Conservation (phyloP, 2,329 filamentous ascomycete species). For the Aphanoascus verrucosus region DNA sequence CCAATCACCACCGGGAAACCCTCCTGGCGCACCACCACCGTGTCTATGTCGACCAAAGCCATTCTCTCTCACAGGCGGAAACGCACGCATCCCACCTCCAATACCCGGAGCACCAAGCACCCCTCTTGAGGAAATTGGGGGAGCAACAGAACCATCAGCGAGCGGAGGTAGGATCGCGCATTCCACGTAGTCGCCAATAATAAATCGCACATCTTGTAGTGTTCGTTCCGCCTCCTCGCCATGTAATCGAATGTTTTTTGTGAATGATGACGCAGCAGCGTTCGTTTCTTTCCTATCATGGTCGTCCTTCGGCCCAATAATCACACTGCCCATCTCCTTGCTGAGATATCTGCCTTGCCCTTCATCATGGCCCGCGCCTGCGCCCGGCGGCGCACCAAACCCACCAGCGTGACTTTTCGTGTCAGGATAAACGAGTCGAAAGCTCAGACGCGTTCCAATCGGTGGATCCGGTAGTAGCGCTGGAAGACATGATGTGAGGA, state of each 20-base stretch:
- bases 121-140: slow-evolving; percentile 43
- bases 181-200: slow-evolving; percentile 79
- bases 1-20: slow-evolving; percentile 40
- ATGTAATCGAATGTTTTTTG: slow-evolving; percentile 24
- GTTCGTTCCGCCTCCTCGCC: slow-evolving; percentile 60
- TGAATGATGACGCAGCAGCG: neutral
- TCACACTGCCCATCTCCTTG: slow-evolving; percentile 72
- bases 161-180: slow-evolving; percentile 70
- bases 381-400: slow-evolving; percentile 18
- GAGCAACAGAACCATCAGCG: slow-evolving; percentile 61
- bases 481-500: slow-evolving; percentile 60
- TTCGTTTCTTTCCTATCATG: neutral
- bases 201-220: slow-evolving; percentile 64
- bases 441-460: slow-evolving; percentile 74
- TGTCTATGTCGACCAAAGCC: slow-evolving; percentile 35
- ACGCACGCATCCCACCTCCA: slow-evolving; percentile 33
- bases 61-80: slow-evolving; percentile 33
- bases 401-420: slow-evolving; percentile 36
- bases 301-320: slow-evolving; percentile 40
- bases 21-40: slow-evolving; percentile 34
- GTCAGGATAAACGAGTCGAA: slow-evolving; percentile 77
- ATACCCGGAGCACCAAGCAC: slow-evolving; percentile 36
- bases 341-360: slow-evolving; percentile 55
- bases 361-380: slow-evolving; percentile 21
- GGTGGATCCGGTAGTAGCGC: slow-evolving; percentile 60